Evolutionary conservation across 2,329 filamentous ascomycete genomes (phyloP), one percentile per base, ranked within the genome.

Genomic region (Xylaria sp.): DNA sequence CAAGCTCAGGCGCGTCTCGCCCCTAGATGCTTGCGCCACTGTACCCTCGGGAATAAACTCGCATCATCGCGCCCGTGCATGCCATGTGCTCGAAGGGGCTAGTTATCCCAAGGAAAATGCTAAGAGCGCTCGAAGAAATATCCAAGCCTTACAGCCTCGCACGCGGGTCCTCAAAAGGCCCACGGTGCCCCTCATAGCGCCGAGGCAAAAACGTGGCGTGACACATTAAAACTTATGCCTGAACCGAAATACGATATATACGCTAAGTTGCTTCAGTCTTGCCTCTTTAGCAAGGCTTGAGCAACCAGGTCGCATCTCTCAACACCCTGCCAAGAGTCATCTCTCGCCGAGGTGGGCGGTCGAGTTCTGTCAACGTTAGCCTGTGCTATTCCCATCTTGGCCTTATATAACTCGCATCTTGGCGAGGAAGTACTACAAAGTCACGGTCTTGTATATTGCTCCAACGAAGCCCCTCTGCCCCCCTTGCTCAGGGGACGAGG

Each of bases 141-240:
- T 49, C 60, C 55, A 63, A 55, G 60, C 50, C 43, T 53, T n/a
- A 33, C 42, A 60, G 60, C 56, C 55, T 60, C 43, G 45, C 50
- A 17, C 23, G 52, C 35, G 14, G n/a, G n/a, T n/a, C n/a, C 45
- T 25, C 28, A 42, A 7, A 50, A 37, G 15, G 37, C 28, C 31
- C 25, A 40, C 37, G 38, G 55, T 45, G 19, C 19, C 43, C 19
- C 17, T 31, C 45, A 47, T 17, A 7, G 25, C 31, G 51, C 50
- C 45, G 46, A 35, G 45, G 60, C 5, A 37, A n/a, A n/a, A n/a
- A 38, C 11, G 6, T 43, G 40, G 33, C 25, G 31, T 40, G 33
- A 37, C 45, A 42, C 33, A 43, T 2, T 49, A 19, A 15, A 23
- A 23, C 19, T 23, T 51, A 4, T 11, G 21, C 21, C 12, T 37